Evolutionary conservation across 2,329 filamentous ascomycete genomes (phyloP).

Genomic region (Penicillium sp.): DNA sequence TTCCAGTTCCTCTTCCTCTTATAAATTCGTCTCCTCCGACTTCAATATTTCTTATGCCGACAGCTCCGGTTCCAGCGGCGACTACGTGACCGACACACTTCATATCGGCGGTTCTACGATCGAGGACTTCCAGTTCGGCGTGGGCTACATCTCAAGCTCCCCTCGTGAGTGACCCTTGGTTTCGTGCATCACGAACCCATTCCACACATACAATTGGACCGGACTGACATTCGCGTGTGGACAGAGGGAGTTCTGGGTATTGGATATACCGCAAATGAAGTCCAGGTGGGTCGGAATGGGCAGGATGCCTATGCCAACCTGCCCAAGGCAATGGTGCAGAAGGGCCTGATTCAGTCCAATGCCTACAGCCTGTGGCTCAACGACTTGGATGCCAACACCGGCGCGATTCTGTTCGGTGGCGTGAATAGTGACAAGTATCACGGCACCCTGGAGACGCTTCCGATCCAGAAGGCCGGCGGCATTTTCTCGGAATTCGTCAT

Average conservation of each 20-base stretch:
- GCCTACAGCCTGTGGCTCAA: slow-evolving; percentile 76
- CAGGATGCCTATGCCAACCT: slow-evolving; percentile 64
- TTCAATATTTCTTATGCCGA: slow-evolving; percentile 92
- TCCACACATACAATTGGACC: background rate
- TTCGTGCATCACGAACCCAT: background rate
- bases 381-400: slow-evolving; percentile 63
- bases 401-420: slow-evolving; percentile 72
- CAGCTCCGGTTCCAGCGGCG: slow-evolving; percentile 71
- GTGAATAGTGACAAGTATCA: slow-evolving; percentile 66
- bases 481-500: slow-evolving; percentile 64
- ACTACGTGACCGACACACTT: slow-evolving; percentile 76
- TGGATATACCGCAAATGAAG: slow-evolving; percentile 75
- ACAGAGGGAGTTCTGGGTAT: slow-evolving; percentile 78
- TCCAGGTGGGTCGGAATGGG: slow-evolving; percentile 50
- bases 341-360: slow-evolving; percentile 61
- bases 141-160: slow-evolving; percentile 57
- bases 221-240: background rate
- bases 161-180: slow-evolving; percentile 28
- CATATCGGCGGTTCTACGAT: slow-evolving; percentile 51
- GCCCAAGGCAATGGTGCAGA: slow-evolving; percentile 61
- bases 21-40: slow-evolving; percentile 66
- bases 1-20: slow-evolving; percentile 67
- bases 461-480: slow-evolving; percentile 57
- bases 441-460: slow-evolving; percentile 64
- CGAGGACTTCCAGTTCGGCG: slow-evolving; percentile 57